Evolutionary conservation across 768 basidiomycete genomes (phyloP), one percentile per base, ranked within the genome.

Genomic region (Lactarius hengduanensis): DNA sequence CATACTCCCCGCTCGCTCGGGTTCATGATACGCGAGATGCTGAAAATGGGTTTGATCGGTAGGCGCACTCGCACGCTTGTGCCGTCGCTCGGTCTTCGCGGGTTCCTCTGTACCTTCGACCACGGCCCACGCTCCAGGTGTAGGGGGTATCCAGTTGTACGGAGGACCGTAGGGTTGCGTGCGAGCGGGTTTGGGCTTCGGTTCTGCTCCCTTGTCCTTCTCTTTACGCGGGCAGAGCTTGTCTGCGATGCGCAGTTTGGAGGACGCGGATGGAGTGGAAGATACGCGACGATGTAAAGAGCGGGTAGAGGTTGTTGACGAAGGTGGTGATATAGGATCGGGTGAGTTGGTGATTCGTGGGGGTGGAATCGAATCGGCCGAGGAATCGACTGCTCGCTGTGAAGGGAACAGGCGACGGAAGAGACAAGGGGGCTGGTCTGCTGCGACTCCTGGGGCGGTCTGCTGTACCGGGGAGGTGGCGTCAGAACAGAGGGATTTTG

Each of bases 151-250:
- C 64, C 65, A 66, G 10, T 69, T 69, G 54, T 71, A 71, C 18
- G 70, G 70, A 0, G 68, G 64, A 18, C 68, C 70, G 30, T 71
- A 71, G 32, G 70, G 70, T 61, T 71, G 70, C 1, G 70, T 71
- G 30, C 70, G 70, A 15, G 70, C 60, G 15, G 69, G 63, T 30
- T 56, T 64, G 18, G 67, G 65, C 26, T 54, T 63, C 7, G 58
- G 34, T 15, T 62, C 61, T 18, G 16, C 15, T 0, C 2, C 50
- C 30, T 38, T 67, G 10, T 59, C 66, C 54, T 55, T 67, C 32
- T 63, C 66, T 30, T 56, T 67, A 22, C 66, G 66, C 8, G 62
- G 9, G 34, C 57, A 67, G 4, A 67, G 30, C 62, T 47, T 67
- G 32, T 63, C 66, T 15, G 66, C 16, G 5, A 63, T 63, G 40